phyloP scores from a whole-genome alignment of 805 yeast species.

The Starmera pachycereana region DNA sequence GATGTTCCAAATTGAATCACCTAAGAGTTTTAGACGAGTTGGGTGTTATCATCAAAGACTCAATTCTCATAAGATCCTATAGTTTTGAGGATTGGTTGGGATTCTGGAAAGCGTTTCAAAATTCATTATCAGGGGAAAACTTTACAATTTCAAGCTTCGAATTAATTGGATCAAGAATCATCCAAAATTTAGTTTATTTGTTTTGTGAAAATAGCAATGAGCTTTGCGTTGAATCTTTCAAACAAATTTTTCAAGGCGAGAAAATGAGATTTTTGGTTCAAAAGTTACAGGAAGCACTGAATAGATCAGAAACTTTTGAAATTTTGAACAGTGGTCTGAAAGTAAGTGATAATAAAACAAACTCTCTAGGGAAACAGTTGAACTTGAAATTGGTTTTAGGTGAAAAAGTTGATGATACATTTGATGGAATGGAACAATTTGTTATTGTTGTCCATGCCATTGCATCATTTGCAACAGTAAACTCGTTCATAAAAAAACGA shows the following conservation, averaged over 20 bases:
- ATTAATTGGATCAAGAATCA: constrained; percentile 56
- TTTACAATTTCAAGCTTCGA: constrained; percentile 60
- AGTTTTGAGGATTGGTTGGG: constrained; percentile 21
- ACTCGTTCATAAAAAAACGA: constrained; percentile 32
- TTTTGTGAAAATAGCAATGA: constrained; percentile 24
- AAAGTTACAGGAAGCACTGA: constrained; percentile 62
- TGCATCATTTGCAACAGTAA: constrained; percentile 36
- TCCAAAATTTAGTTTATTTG: constrained; percentile 29
- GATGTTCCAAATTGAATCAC: constrained; percentile 17
- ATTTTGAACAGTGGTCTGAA: constrained; percentile 34
- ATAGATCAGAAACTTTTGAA: constrained; percentile 66
- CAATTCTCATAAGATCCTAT: background rate
- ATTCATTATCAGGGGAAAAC: constrained; percentile 21
- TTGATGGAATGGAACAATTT: constrained; percentile 17
- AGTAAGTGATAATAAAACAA: constrained; percentile 33
- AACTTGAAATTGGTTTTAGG: constrained; percentile 42
- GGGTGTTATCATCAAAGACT: constrained; percentile 9
- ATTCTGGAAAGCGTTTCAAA: constrained; percentile 29
- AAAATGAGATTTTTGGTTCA: constrained; percentile 37
- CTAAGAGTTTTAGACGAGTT: constrained; percentile 19
- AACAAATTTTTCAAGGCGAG: constrained; percentile 23
- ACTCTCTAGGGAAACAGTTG: constrained; percentile 63
- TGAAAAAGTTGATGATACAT: constrained; percentile 17
- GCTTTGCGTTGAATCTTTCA: constrained; percentile 35
- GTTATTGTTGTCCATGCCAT: constrained; percentile 39